A percentile compares a stretch with the other conserved stretches of the same genome.
These are phyloP conservation scores for Liquidambar formosana DNA, from an alignment of 164 flowering plant species.

Conservation along the genomic window DNA sequence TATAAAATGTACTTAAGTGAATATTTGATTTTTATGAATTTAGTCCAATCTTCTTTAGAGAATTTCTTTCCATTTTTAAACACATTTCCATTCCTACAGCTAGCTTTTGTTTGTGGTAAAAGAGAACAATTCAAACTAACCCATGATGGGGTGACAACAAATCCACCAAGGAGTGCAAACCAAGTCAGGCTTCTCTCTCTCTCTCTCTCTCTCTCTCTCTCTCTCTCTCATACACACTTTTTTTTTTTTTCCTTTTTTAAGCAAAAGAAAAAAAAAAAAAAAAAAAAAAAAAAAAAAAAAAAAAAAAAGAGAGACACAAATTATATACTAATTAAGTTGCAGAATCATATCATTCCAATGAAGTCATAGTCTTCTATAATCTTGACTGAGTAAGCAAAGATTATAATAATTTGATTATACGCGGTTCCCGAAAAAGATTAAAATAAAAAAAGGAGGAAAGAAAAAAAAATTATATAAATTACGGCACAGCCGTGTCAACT, in stretches of 20 bases:
- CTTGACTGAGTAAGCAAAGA: constrained; percentile 9
- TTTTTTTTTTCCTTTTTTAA: too few relatives aligned
- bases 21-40: neutral
- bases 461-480: too few relatives aligned
- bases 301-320: too few relatives aligned
- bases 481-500: constrained; percentile 6
- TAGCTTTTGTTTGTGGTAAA: neutral
- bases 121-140: neutral
- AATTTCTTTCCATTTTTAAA: neutral
- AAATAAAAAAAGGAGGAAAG: neutral
- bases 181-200: too few relatives aligned
- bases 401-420: neutral
- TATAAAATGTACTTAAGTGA: neutral
- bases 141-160: neutral
- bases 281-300: too few relatives aligned
- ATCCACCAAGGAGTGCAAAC: too few relatives aligned
- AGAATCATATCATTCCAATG: too few relatives aligned
- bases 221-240: too few relatives aligned
- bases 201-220: too few relatives aligned
- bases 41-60: too few relatives aligned
- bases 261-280: too few relatives aligned
- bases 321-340: too few relatives aligned
- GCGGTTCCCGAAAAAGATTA: constrained; percentile 3
- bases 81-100: neutral
- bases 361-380: neutral